A percentile compares a stretch with the other conserved stretches of the same genome.
phyloP scores from a whole-genome alignment of 2,329 filamentous ascomycete genomes.

The Colletotrichum chrysophilum region DNA sequence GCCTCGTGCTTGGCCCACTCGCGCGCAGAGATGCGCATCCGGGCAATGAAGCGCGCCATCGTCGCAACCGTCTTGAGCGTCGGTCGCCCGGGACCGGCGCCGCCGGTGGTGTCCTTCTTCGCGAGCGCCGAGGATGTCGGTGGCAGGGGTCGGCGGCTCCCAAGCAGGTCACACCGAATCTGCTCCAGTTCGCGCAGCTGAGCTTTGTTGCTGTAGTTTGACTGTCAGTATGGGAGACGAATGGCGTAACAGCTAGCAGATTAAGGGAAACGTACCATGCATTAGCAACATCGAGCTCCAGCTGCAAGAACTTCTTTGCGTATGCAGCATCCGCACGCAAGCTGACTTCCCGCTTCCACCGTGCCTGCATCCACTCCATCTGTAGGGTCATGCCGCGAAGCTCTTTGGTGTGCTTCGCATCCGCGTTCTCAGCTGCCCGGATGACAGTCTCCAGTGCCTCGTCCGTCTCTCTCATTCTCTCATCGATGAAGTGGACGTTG shows the following conservation, averaged over 20 bases:
- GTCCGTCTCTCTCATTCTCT: conserved; percentile 44
- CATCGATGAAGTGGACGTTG: conserved; percentile 31
- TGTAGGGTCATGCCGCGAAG: conserved; percentile 85
- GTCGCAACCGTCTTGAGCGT: conserved; percentile 50
- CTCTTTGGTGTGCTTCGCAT: conserved; percentile 75
- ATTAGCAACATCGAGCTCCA: conserved; percentile 82
- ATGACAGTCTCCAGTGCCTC: conserved; percentile 64
- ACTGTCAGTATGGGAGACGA: conserved; percentile 26
- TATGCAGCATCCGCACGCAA: conserved; percentile 83
- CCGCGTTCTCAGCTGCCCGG: conserved; percentile 63
- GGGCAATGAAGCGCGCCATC: conserved; percentile 58
- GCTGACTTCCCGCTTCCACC: conserved; percentile 78
- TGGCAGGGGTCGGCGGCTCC: conserved; percentile 40
- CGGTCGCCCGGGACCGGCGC: conserved; percentile 20
- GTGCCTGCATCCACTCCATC: conserved; percentile 87
- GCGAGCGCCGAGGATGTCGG: conserved; percentile 29
- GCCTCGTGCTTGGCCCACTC: conserved; percentile 58
- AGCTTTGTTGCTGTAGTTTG: conserved; percentile 80
- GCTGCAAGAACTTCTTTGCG: conserved; percentile 83
- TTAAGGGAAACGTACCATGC: conserved; percentile 79
- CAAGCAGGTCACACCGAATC: conserved; percentile 63
- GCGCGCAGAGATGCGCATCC: conserved; percentile 52
- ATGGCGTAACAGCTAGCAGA: conserved; percentile 1
- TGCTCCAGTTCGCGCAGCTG: conserved; percentile 85
- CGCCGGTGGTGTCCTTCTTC: conserved; percentile 2